Evolutionary conservation across 169 alveolate species (phyloP), one percentile per base, ranked within the genome.

Genomic region (Eimeria acervulina): DNA sequence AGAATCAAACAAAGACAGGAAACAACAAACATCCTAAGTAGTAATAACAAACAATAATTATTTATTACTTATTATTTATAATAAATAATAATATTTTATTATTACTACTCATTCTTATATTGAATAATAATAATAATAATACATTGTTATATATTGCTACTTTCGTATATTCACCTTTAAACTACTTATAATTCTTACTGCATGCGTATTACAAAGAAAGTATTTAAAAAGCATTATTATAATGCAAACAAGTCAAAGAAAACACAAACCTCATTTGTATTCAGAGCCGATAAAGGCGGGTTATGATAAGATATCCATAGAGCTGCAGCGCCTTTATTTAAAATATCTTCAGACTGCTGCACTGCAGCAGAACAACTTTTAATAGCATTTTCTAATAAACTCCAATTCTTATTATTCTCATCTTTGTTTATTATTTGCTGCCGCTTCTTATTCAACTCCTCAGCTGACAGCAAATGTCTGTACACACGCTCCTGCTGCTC

Each of bases 271-370:
- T 98, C 98, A 90, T 97, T 98, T 28, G 98, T 97, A 81, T 97
- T 97, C 5, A 97, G 94, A 51, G 97, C 95, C 93, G 97, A 95
- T 13, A 95, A 96, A 17, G 98, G 98, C 15, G 99, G 99, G 70
- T 97, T 98, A 94, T 97, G 97, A 66, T 96, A 97, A 21, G 98
- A 96, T n/a, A 98, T 95, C 98, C 98, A 98, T 55, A 98, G 97
- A 13, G 98, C 98, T 90, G 97, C 97, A 2, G 98, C 98, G 1
- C 99, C 99, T 90, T 97, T 98, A 36, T 97, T 96, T 23, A 98
- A 92, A 33, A 98, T 96, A 83, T 96, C 95, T 42, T 97, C 98
- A 6, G 98, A 97, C 0, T 93, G 85, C 38, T 97, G 95, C 40
- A 97, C 98, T 13, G 98, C 96, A 52, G 85, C 94, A 63, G 89